Conservation (phyloP, 2,329 filamentous ascomycete species). For the Colletotrichum horii region DNA sequence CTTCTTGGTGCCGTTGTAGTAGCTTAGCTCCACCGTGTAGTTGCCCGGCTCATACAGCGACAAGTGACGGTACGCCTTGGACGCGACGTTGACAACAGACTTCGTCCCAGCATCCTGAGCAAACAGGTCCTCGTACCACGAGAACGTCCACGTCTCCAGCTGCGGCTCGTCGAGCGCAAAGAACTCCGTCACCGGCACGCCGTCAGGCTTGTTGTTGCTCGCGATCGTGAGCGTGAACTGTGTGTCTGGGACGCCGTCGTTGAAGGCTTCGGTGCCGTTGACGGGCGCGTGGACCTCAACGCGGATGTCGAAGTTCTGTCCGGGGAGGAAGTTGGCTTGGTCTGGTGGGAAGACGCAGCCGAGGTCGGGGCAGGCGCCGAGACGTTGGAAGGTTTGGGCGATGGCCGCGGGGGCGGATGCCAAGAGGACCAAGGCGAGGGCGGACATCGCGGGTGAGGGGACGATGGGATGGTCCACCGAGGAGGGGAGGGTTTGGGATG, state of each 20-base stretch:
- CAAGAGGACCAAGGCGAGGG: conserved; percentile 35
- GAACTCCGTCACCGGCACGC: conserved; percentile 65
- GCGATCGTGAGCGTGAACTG: conserved; percentile 77
- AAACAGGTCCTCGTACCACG: conserved; percentile 84
- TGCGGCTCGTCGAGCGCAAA: conserved; percentile 80
- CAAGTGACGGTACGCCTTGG: conserved; percentile 78
- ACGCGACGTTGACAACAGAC: conserved; percentile 78
- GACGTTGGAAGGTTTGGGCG: conserved; percentile 64
- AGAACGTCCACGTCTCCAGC: conserved; percentile 82
- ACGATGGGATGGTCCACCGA: neutral
- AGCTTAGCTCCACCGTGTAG: conserved; percentile 77
- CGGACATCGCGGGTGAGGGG: conserved; percentile 33
- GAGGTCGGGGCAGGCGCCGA: conserved; percentile 64
- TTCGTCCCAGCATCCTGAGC: conserved; percentile 72
- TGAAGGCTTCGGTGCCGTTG: conserved; percentile 80
- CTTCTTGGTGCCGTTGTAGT: conserved; percentile 70
- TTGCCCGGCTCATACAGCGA: conserved; percentile 79
- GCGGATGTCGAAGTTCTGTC: conserved; percentile 84
- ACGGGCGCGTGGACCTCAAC: conserved; percentile 82
- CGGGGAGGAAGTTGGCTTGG: conserved; percentile 80
- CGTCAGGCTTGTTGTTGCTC: conserved; percentile 59
- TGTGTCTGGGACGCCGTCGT: conserved; percentile 70
- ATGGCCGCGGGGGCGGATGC: conserved; percentile 43
- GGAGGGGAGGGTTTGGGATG: neutral
- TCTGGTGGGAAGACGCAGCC: conserved; percentile 67